Base-by-base conservation (phyloP, 225 moss, liverwort and hornwort genomes). In the Pleurozium schreberi region DNA sequence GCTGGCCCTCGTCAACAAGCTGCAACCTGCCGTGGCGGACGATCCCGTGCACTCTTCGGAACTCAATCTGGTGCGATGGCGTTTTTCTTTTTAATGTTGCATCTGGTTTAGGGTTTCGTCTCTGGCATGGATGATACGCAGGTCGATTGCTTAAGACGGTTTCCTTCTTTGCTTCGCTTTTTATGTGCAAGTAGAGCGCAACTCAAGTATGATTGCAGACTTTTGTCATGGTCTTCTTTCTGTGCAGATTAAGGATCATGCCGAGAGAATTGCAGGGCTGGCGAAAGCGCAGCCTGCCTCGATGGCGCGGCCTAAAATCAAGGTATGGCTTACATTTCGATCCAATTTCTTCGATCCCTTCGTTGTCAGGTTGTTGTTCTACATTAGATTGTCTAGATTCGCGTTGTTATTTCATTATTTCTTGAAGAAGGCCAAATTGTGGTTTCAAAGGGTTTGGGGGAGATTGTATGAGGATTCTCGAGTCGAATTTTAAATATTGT, bases 211-310 rank as follows among this genome's bases (percentile, higher is more conserved):
- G 26, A 78, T 69, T 52, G 82, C 40, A 40, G 42, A 63, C 74
- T 40, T 62, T 62, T 12, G 21, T 55, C 43, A 17, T 59, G 67
- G 49, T 68, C n/a, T 73, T 55, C 62, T 45, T 50, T 36, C 42
- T 81, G 47, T 85, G 86, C 92, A 94, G 94, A 87, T 94, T 34
- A 90, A 78, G 86, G 90, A 86, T 86, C 94, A 92, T 93, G 94
- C 86, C 33, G 92, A 93, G 86, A 84, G 92, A 69, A 94, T 94
- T 84, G 93, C 93, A 67, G 84, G 80, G 42, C 79, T 94, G 88
- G 92, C 90, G 66, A 92, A 79, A 86, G 60, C 90, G 80, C 94
- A 93, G 69, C 82, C 92, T 81, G 80, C 83, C 63, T 86, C 84
- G 50, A 78, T 77, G 78, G 88, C 89, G 66, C 94, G 94, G 81